Evolutionary conservation across 345 rosid species (phyloP).

Genomic region (Populus deltoides): DNA sequence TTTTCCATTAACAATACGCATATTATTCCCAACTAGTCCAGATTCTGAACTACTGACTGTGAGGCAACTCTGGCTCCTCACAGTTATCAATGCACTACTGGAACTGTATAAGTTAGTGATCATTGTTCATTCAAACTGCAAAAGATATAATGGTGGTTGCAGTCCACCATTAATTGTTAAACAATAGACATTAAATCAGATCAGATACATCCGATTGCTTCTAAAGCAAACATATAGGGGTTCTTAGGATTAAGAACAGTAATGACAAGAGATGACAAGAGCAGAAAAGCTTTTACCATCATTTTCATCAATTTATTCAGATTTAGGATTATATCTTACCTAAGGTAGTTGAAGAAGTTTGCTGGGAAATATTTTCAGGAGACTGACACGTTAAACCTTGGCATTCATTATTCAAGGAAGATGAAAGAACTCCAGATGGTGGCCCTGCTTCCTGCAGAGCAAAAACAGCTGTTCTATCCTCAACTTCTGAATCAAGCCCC

Average conservation of each 20-base stretch:
- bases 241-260: not conserved
- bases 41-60: not conserved
- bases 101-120: not conserved
- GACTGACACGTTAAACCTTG: slow-evolving; percentile 7
- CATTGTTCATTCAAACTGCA: not conserved
- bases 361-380: slow-evolving; percentile 37
- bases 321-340: slow-evolving; percentile 39
- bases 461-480: slow-evolving; percentile 29
- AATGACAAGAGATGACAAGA: not conserved
- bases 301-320: not conserved
- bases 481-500: slow-evolving; percentile 13
- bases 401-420: slow-evolving; percentile 16
- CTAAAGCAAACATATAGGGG: not conserved
- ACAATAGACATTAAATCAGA: not conserved
- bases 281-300: not conserved
- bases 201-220: not conserved
- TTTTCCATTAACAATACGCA: too few relatives aligned
- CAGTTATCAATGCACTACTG: not conserved
- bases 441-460: slow-evolving; percentile 54
- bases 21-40: not conserved
- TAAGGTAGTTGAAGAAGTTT: slow-evolving; percentile 77
- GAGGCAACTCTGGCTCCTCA: not conserved
- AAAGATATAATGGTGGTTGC: not conserved
- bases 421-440: slow-evolving; percentile 34
- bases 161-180: not conserved